Base-by-base conservation (phyloP, 495 filamentous ascomycete species). In the Chaetomium cochliodes region DNA sequence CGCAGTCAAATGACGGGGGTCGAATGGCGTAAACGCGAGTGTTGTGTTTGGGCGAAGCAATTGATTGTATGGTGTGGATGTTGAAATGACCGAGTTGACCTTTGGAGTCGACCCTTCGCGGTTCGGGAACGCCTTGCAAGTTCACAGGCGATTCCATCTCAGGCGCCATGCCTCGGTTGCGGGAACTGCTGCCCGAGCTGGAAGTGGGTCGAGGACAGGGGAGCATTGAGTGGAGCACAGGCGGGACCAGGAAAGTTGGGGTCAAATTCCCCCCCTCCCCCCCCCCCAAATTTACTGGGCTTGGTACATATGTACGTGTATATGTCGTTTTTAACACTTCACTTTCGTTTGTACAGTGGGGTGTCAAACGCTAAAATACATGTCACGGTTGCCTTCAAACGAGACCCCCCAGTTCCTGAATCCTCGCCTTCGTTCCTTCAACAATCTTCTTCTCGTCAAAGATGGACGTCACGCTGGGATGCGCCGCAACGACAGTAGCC, bases 381-480 rank as follows among this genome's bases (percentile, higher is more conserved):
- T 33, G 30, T 22, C 25, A 9, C 1, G 11, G 9, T 12, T 2
- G 23, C 15, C 7, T n/a, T 58, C 23, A 58, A 50, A 30, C 44
- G 25, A 15, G 16, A 20, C 65, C 70, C 47, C 41, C 61, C 20
- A 64, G 22, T 69, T 78, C 79, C 23, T 69, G 76, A 25, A 79
- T 18, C 58, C 72, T 75, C 41, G 59, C 62, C 69, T 77, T 77
- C 9, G 74, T 76, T 16, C 58, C 63, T 60, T 67, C 65, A 0
- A 77, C 67, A 26, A 77, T 63, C 3, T 9, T 33, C 39, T 77
- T 60, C 66, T 81, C 83, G 47, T 92, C 74, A 60, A 73, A 94
- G 67, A 91, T 89, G 47, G 76, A 82, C 2, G 76, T 86, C 23
- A 93, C 89, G 72, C 86, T 92, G 63, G 87, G 83, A 57, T 90